A percentile compares a stretch with the other conserved stretches of the same genome.
Evolutionary conservation across 805 yeast genomes (phyloP).

Genomic region (Spathaspora gorwiae): DNA sequence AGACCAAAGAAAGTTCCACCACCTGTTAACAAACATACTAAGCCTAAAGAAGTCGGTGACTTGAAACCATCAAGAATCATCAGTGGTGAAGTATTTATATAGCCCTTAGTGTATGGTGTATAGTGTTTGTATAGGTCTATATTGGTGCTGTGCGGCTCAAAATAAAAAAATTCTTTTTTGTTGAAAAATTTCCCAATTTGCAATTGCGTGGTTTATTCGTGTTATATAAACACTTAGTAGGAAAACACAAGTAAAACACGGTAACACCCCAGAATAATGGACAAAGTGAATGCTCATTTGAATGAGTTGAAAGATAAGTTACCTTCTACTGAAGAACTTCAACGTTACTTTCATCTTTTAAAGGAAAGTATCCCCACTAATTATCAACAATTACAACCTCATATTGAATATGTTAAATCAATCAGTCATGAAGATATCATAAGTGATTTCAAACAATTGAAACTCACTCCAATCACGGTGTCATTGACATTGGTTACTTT

Average conservation of each 20-base stretch:
- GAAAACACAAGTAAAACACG: too few relatives aligned
- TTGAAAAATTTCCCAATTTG: too few relatives aligned
- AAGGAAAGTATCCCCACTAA: constrained; percentile 7
- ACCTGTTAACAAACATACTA: constrained; percentile 17
- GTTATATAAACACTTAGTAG: too few relatives aligned
- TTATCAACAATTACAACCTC: constrained; percentile 10
- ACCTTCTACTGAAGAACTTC: constrained; percentile 8
- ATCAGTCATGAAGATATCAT: constrained; percentile 16
- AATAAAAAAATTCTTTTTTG: too few relatives aligned
- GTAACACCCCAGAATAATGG: too few relatives aligned
- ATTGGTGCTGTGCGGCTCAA: too few relatives aligned
- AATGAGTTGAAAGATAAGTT: constrained; percentile 5
- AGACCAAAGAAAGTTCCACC: constrained; percentile 14
- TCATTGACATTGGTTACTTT: constrained; percentile 25
- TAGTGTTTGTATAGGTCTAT: too few relatives aligned
- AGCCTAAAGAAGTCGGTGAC: constrained; percentile 17
- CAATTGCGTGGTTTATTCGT: too few relatives aligned
- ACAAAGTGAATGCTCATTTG: constrained; percentile 7
- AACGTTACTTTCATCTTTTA: constrained; percentile 5
- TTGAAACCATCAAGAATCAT: constrained; percentile 21
- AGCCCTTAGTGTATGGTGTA: neutral
- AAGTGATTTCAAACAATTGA: constrained; percentile 25
- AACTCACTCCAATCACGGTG: constrained; percentile 31
- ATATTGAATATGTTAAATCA: constrained; percentile 8
- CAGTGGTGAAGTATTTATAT: constrained; percentile 30